phyloP scores from a whole-genome alignment of 441 rosid species.

The Croton setiger region DNA sequence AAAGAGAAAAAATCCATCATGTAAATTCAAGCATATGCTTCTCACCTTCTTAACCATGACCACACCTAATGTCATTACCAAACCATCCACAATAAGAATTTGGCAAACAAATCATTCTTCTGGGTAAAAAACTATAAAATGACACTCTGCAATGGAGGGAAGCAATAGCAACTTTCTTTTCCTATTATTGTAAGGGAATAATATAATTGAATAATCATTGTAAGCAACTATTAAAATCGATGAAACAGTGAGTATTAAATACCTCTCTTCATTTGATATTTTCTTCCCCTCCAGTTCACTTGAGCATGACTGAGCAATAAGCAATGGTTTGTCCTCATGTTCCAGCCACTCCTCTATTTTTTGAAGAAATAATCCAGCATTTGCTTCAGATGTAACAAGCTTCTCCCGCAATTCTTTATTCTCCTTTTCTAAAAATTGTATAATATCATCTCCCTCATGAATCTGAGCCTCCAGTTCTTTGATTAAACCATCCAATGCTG shows the following conservation, averaged over 20 bases:
- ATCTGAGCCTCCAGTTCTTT: slow-evolving; percentile 39
- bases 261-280: slow-evolving; percentile 40
- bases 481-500: slow-evolving; percentile 30
- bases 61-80: not conserved
- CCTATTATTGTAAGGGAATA: not conserved
- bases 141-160: not conserved
- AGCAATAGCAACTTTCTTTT: not conserved
- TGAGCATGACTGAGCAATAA: slow-evolving; percentile 20
- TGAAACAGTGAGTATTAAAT: slow-evolving; percentile 10
- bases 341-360: slow-evolving; percentile 42
- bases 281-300: slow-evolving; percentile 31
- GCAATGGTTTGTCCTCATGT: slow-evolving; percentile 26
- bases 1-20: not conserved
- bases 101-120: not conserved
- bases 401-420: slow-evolving; percentile 46
- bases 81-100: not conserved
- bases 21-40: slow-evolving; percentile 1
- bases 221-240: not conserved
- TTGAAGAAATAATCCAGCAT: slow-evolving; percentile 30
- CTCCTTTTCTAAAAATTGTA: slow-evolving; percentile 37
- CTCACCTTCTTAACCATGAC: not conserved
- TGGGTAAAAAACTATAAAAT: too few relatives aligned
- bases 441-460: slow-evolving; percentile 34
- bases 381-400: slow-evolving; percentile 35
- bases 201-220: not conserved